Base-by-base conservation (phyloP, 805 yeast genomes). In the Myxozyma sirexii region DNA sequence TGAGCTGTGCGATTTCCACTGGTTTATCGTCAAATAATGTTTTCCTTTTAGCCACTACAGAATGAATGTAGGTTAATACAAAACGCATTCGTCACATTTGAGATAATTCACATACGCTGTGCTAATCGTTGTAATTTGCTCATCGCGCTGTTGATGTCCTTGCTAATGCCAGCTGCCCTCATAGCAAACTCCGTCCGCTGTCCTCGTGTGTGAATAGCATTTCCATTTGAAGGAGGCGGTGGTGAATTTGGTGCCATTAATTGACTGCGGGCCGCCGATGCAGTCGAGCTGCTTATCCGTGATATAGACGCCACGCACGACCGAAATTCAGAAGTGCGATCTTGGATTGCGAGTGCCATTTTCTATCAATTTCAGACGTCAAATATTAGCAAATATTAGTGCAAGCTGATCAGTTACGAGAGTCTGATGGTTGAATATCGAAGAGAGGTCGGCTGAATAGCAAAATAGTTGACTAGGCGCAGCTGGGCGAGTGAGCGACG, bases 11-110 rank as follows among this genome's bases (percentile, higher is more conserved):
- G 64, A 94, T 90, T 71, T 94, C 98, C 15, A 90, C 86, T 0
- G 98, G 97, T 66, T 88, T 86, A 74, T 94, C 99, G 70, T 92
- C 97, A 66, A 94, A 90, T 71, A 93, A 75, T 19, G 97, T 96
- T 71, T 91, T 92, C 67, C 91, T 80, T 72, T 88, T 90, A 2
- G 99, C 97, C 65, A 94, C 70, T 38, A 74, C 19, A 62, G 19
- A 17, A 45, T 21, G 15, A 35, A 15, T n/a, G 24, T 17, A 24
- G 49, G 15, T 43, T 33, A 24, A 52, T 12, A 26, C 17, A 12
- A 19, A 29, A 29, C 10, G 10, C 6, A 29, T 7, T 10, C 33
- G 6, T 29, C 10, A 29, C 10, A 29, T 29, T 6, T 2, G 33
- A 24, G 29, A 8, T 12, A 19, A 27, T 24, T 19, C 23, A 58